These are phyloP conservation scores for Monosporascus sp. DNA, from an alignment of 2,329 filamentous ascomycete species.

Conservation along the genomic window DNA sequence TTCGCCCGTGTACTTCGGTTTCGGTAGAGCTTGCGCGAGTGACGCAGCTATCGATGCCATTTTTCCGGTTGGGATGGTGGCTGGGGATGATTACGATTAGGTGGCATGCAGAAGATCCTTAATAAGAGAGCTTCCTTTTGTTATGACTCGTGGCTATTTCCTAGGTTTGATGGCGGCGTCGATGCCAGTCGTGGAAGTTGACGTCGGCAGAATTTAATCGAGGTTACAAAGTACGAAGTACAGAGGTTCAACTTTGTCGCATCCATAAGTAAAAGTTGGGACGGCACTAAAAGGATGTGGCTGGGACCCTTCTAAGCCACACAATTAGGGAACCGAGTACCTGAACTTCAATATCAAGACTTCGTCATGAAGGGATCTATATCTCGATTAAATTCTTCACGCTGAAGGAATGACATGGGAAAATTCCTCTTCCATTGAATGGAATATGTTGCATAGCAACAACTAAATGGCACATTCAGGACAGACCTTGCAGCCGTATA, in stretches of 20 bases:
- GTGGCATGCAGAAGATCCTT: constrained; percentile 13
- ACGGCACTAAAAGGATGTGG: neutral
- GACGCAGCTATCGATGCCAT: constrained; percentile 68
- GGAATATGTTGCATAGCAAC: no score
- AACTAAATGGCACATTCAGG: no score
- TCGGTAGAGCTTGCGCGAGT: constrained; percentile 75
- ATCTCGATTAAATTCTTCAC: no score
- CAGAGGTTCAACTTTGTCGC: neutral
- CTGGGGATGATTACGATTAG: constrained; percentile 2
- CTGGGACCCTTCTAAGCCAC: neutral
- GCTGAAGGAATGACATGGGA: no score
- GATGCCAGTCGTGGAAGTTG: neutral
- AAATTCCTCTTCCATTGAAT: no score
- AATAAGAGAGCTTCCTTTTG: neutral
- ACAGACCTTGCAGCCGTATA: no score
- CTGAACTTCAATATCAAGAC: no score
- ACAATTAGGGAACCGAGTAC: neutral
- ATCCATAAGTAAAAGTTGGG: neutral
- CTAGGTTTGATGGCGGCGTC: neutral
- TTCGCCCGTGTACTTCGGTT: constrained; percentile 86
- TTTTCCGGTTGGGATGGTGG: constrained; percentile 12
- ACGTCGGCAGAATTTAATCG: neutral
- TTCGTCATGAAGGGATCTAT: no score
- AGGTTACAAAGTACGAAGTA: neutral
- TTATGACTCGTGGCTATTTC: neutral